A percentile compares a stretch with the other conserved stretches of the same genome.
Conservation (phyloP, 306 rosid species). For the Erythrophleum fordii region DNA sequence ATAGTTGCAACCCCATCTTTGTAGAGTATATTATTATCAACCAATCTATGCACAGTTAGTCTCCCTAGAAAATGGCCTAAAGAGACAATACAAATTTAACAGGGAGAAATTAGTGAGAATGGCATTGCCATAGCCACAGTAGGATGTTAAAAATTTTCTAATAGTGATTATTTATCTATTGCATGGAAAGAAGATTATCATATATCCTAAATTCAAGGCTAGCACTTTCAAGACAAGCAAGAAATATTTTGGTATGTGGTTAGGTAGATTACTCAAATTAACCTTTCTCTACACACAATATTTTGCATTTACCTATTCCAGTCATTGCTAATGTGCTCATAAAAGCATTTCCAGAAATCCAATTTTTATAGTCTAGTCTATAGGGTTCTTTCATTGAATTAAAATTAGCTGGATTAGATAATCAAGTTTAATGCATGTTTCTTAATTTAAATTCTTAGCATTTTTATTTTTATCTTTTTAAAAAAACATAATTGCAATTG, state of each 20-base stretch:
- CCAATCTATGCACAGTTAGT: background rate
- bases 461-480: too few species aligned
- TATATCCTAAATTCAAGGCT: background rate
- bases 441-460: too few species aligned
- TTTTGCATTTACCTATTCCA: background rate
- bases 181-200: background rate
- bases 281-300: background rate
- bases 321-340: background rate
- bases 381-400: background rate
- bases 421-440: too few species aligned
- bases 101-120: background rate
- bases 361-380: background rate
- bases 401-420: too few species aligned
- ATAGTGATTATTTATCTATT: background rate
- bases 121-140: background rate
- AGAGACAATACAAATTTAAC: background rate
- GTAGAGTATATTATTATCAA: background rate
- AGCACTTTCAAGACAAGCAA: background rate
- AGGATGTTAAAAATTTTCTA: slow-evolving; percentile 21
- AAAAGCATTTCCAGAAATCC: background rate
- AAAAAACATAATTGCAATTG: too few species aligned
- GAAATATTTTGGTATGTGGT: background rate
- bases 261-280: slow-evolving; percentile 1
- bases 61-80: background rate
- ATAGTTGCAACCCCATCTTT: background rate